A percentile compares a stretch with the other conserved stretches of the same genome.
Evolutionary conservation across 345 rosid species (phyloP).

Genomic region (Odontarrhena argentea): DNA sequence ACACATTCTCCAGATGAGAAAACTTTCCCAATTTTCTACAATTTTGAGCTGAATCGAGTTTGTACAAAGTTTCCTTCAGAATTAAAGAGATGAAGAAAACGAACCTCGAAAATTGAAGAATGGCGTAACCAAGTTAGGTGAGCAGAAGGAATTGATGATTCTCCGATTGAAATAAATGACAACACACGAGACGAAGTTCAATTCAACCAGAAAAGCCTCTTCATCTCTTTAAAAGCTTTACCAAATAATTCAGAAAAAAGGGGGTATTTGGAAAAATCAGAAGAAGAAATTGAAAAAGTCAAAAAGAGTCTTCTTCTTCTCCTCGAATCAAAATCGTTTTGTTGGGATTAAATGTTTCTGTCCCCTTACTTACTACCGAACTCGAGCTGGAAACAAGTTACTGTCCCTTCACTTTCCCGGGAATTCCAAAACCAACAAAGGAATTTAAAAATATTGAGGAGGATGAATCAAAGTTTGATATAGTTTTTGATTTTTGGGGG

Average conservation of each 20-base stretch:
- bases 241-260: background rate
- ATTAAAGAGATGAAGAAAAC: background rate
- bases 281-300: background rate
- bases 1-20: background rate
- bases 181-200: background rate
- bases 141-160: conserved; percentile 14
- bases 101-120: conserved; percentile 23
- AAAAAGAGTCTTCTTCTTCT: background rate
- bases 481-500: conserved; percentile 13
- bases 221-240: background rate
- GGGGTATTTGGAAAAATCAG: background rate
- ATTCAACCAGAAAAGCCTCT: conserved; percentile 7
- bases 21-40: background rate
- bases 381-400: conserved; percentile 27
- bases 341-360: conserved; percentile 6
- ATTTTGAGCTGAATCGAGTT: background rate
- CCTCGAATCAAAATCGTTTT: background rate
- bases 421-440: conserved; percentile 3
- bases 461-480: conserved; percentile 5
- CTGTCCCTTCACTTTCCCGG: conserved; percentile 28
- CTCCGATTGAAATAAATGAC: conserved; percentile 10
- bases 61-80: too few species aligned
- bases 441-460: background rate
- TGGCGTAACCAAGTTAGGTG: conserved; percentile 28
- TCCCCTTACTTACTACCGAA: conserved; percentile 25